Percentiles rank a stretch among this genome's conserved stretches.
These are phyloP conservation scores for Vinca minor DNA, from an alignment of 257 asterid genomes.

Conservation along the genomic window DNA sequence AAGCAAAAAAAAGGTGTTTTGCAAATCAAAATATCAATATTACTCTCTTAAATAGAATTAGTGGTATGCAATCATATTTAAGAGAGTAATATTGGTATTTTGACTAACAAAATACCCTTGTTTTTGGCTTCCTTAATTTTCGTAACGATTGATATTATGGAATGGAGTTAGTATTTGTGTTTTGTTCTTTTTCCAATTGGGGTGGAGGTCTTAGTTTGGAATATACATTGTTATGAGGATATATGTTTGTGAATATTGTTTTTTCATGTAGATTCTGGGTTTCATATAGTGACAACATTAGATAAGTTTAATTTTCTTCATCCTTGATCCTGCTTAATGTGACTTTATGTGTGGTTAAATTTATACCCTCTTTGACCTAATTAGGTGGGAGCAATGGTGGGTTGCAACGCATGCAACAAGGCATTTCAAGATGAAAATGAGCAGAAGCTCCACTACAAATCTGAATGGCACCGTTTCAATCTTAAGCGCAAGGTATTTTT, in stretches of 20 bases:
- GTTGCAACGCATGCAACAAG: conserved; percentile 87
- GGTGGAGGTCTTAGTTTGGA: not conserved
- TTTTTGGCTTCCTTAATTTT: too few relatives aligned
- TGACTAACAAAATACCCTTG: too few relatives aligned
- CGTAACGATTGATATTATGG: too few relatives aligned
- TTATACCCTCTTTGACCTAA: not conserved
- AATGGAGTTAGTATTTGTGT: not conserved
- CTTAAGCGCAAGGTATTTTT: conserved; percentile 85
- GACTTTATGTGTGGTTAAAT: not conserved
- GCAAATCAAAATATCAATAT: too few relatives aligned
- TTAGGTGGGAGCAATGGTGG: conserved; percentile 30
- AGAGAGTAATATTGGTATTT: too few relatives aligned
- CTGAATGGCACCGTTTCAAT: conserved; percentile 98
- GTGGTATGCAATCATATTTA: too few relatives aligned
- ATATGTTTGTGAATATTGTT: not conserved
- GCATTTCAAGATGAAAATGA: conserved; percentile 59
- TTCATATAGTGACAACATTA: not conserved
- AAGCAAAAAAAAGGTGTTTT: too few relatives aligned
- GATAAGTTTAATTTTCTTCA: not conserved
- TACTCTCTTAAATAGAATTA: too few relatives aligned
- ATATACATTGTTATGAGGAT: not conserved
- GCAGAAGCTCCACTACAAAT: conserved; percentile 79
- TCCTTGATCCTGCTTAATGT: not conserved
- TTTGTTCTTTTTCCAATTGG: not conserved
- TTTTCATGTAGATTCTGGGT: not conserved